Evolutionary conservation across 1,284 basidiomycete genomes (phyloP).

Genomic region (Ganoderma meredithae): DNA sequence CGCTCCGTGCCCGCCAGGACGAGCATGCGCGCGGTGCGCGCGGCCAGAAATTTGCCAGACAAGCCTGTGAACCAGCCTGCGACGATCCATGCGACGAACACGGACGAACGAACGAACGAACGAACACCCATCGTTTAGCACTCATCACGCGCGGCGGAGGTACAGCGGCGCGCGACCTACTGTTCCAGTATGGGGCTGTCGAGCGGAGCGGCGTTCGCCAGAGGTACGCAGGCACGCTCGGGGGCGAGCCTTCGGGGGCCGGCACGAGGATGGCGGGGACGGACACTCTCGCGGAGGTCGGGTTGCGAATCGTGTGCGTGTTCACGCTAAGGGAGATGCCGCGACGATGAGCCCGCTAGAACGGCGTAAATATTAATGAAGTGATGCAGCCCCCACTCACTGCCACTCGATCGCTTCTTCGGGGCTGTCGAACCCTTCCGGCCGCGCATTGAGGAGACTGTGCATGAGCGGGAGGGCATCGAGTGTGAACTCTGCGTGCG

Average conservation of each 20-base stretch:
- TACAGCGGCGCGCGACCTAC: slow-evolving; percentile 51
- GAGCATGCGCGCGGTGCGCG: slow-evolving; percentile 84
- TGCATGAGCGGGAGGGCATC: slow-evolving; percentile 94
- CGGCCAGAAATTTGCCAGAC: slow-evolving; percentile 79
- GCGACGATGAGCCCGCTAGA: slow-evolving; percentile 6
- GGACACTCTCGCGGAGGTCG: slow-evolving; percentile 83
- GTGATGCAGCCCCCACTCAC: slow-evolving; percentile 56
- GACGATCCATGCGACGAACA: not conserved
- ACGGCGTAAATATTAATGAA: not conserved
- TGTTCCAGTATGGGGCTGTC: slow-evolving; percentile 91
- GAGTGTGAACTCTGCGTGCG: slow-evolving; percentile 83
- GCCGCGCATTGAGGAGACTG: slow-evolving; percentile 84
- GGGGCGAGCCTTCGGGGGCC: slow-evolving; percentile 47
- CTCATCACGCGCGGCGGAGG: not conserved
- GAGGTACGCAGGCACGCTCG: slow-evolving; percentile 50
- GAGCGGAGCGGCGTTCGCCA: slow-evolving; percentile 89
- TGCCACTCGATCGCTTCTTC: slow-evolving; percentile 96
- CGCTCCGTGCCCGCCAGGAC: slow-evolving; percentile 93
- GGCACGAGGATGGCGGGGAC: slow-evolving; percentile 80
- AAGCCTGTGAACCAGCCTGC: slow-evolving; percentile 92
- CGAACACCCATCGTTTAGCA: not conserved
- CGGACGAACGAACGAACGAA: no score
- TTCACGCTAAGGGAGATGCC: slow-evolving; percentile 57
- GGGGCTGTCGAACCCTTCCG: slow-evolving; percentile 82
- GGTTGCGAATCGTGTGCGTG: slow-evolving; percentile 83